Evolutionary conservation across 345 rosid species (phyloP).

Genomic region (Chamaenerion angustifolium): DNA sequence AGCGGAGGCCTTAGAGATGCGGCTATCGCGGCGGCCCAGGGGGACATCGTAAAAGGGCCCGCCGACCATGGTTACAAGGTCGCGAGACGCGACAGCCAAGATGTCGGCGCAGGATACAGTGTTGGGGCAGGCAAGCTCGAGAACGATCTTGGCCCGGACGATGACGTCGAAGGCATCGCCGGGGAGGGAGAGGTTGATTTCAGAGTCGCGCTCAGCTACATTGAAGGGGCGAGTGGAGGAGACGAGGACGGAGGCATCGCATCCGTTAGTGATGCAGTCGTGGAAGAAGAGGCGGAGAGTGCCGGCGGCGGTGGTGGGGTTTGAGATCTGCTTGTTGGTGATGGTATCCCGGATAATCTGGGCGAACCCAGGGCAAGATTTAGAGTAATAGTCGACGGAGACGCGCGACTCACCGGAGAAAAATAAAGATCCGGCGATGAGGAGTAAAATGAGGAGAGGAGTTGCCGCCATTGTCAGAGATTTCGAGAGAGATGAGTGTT

Average conservation of each 20-base stretch:
- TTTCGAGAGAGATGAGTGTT: too few relatives aligned
- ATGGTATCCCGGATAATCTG: constrained; percentile 49
- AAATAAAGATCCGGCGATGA: constrained; percentile 10
- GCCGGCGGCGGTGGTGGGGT: constrained; percentile 85
- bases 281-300: constrained; percentile 68
- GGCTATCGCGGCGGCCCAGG: constrained; percentile 65
- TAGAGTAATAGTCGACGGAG: constrained; percentile 42
- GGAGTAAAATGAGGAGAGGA: constrained; percentile 8
- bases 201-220: constrained; percentile 66
- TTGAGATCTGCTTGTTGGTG: constrained; percentile 59
- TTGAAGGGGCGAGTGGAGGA: constrained; percentile 20
- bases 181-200: constrained; percentile 71
- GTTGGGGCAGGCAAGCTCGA: constrained; percentile 73
- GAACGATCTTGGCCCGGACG: constrained; percentile 68
- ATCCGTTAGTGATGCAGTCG: constrained; percentile 71
- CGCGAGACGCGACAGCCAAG: constrained; percentile 65
- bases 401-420: constrained; percentile 24
- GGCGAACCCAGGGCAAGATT: constrained; percentile 53
- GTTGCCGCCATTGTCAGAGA: not conserved
- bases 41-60: constrained; percentile 58
- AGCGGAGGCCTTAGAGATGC: constrained; percentile 31
- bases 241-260: constrained; percentile 32
- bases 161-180: constrained; percentile 84
- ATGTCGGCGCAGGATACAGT: constrained; percentile 87
- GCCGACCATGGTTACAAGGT: constrained; percentile 55